phyloP scores from a whole-genome alignment of 1,284 basidiomycete species.

The Rhodotorula sp. region DNA sequence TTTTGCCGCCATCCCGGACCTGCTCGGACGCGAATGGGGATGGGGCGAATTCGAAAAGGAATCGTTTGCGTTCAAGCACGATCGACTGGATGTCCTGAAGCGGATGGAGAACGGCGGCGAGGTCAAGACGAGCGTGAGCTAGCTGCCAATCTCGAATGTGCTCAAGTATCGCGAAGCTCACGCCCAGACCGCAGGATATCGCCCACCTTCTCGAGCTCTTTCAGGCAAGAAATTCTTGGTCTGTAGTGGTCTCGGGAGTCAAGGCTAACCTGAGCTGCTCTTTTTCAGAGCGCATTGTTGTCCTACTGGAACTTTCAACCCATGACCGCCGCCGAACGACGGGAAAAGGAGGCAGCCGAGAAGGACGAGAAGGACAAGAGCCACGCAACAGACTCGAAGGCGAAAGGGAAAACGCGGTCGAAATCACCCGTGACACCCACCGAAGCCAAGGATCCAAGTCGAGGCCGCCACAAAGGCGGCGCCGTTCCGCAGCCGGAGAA shows the following conservation, averaged over 20 bases:
- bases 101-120: slow-evolving; percentile 55
- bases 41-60: slow-evolving; percentile 71
- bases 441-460: neutral
- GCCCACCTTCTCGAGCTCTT: slow-evolving; percentile 80
- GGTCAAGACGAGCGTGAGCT: slow-evolving; percentile 61
- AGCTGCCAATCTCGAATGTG: neutral
- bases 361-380: slow-evolving; percentile 42
- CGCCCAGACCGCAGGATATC: slow-evolving; percentile 55
- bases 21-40: slow-evolving; percentile 54
- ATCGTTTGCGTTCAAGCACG: slow-evolving; percentile 73
- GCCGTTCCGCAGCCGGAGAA: slow-evolving; percentile 16
- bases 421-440: neutral
- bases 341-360: slow-evolving; percentile 24
- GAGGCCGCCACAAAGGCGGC: neutral
- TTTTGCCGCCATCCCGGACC: slow-evolving; percentile 64
- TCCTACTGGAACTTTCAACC: slow-evolving; percentile 36
- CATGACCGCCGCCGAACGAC: slow-evolving; percentile 1
- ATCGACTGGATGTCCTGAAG: slow-evolving; percentile 67
- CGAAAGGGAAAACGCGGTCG: neutral
- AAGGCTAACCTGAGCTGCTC: neutral
- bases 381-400: neutral
- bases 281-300: neutral
- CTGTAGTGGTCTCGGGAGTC: slow-evolving; percentile 59
- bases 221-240: slow-evolving; percentile 36
- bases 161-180: neutral